These are phyloP conservation scores for Monosporascus ibericus DNA, from an alignment of 2,329 filamentous ascomycete genomes.

Conservation along the genomic window DNA sequence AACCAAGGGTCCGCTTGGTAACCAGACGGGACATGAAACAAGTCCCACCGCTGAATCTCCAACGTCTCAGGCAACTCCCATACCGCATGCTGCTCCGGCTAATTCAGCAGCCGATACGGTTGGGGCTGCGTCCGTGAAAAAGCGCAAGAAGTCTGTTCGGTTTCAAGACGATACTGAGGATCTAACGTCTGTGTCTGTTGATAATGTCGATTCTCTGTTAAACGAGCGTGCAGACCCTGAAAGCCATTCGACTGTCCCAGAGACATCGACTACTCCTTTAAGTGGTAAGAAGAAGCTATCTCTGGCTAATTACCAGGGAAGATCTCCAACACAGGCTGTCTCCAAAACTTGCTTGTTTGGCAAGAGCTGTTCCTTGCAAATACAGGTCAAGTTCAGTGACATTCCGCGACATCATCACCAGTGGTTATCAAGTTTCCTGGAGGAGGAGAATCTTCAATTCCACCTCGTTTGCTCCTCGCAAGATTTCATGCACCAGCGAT, in stretches of 20 bases:
- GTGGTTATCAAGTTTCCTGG: conserved; percentile 20
- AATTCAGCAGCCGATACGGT: conserved; percentile 4
- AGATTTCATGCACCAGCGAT: conserved; percentile 14
- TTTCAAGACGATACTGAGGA: conserved; percentile 22
- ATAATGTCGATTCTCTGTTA: conserved; percentile 9
- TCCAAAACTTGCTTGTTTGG: conserved; percentile 20
- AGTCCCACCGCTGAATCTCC: not conserved
- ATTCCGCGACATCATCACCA: conserved; percentile 15
- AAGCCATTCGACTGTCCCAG: conserved; percentile 2
- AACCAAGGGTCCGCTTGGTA: conserved; percentile 3
- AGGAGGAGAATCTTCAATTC: conserved; percentile 16
- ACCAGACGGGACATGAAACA: not conserved
- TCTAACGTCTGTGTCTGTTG: conserved; percentile 1
- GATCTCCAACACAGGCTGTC: conserved; percentile 16
- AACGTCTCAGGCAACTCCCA: conserved; percentile 1
- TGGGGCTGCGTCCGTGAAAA: conserved; percentile 9
- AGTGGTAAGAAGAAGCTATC: conserved; percentile 13
- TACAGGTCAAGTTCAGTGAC: conserved; percentile 17
- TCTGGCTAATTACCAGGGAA: conserved; percentile 19
- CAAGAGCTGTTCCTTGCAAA: conserved; percentile 9
- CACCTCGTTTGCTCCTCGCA: conserved; percentile 15
- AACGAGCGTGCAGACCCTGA: conserved; percentile 19
- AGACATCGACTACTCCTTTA: not conserved
- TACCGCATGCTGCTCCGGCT: conserved; percentile 5
- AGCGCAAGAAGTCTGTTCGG: conserved; percentile 32